A percentile compares a stretch with the other conserved stretches of the same genome.
phyloP scores from a whole-genome alignment of 306 rosid species.

The Dalbergia cultrata region DNA sequence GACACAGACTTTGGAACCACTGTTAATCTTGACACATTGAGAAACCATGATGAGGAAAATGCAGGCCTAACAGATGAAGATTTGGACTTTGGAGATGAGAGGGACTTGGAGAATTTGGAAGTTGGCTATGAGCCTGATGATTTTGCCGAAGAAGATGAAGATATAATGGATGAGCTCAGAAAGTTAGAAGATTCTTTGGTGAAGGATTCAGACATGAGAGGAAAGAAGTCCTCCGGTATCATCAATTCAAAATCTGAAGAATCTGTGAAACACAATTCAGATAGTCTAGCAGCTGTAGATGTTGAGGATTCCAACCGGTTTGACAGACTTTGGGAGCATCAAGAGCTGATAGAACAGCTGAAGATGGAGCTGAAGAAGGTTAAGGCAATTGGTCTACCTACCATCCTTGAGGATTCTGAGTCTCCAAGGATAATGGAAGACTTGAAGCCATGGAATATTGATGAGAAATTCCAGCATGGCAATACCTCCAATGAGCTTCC shows the following conservation, averaged over 20 bases:
- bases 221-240: constrained; percentile 30
- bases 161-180: constrained; percentile 57
- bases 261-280: constrained; percentile 35
- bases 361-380: constrained; percentile 92
- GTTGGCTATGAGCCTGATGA: constrained; percentile 67
- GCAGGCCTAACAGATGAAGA: constrained; percentile 37
- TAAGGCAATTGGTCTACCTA: constrained; percentile 82
- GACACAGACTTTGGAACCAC: constrained; percentile 59
- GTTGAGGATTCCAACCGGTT: constrained; percentile 68
- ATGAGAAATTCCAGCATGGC: constrained; percentile 70
- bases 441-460: constrained; percentile 96
- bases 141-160: constrained; percentile 65
- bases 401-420: constrained; percentile 93
- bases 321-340: constrained; percentile 93
- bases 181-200: constrained; percentile 48
- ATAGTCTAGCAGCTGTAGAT: constrained; percentile 29
- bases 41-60: constrained; percentile 35
- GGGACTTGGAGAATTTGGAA: constrained; percentile 41
- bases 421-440: constrained; percentile 80
- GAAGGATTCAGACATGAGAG: neutral
- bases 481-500: constrained; percentile 72
- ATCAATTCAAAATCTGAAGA: constrained; percentile 40
- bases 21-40: constrained; percentile 33
- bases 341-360: constrained; percentile 86
- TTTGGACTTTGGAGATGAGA: constrained; percentile 49